phyloP scores from a whole-genome alignment of 495 filamentous ascomycete genomes.

The Extremus antarcticus region DNA sequence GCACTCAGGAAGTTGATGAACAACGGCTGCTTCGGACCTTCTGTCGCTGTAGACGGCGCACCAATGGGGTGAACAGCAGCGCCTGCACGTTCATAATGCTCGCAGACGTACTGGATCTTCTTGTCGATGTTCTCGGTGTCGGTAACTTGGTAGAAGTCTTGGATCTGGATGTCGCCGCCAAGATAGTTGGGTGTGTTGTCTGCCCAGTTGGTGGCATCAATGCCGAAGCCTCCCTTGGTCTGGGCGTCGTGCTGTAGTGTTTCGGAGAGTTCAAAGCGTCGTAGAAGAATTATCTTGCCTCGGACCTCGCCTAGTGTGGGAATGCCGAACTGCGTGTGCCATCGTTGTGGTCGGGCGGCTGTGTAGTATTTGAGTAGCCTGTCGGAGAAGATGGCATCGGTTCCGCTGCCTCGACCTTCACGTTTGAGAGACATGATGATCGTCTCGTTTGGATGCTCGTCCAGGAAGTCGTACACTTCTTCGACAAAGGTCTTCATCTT shows the following conservation, averaged over 20 bases:
- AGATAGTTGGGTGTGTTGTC: constrained; percentile 75
- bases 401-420: constrained; percentile 70
- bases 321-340: constrained; percentile 72
- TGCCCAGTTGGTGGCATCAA: constrained; percentile 75
- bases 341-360: constrained; percentile 51
- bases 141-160: constrained; percentile 90
- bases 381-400: constrained; percentile 65
- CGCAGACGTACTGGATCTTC: constrained; percentile 64
- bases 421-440: constrained; percentile 84
- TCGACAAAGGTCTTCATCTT: constrained; percentile 75
- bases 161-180: constrained; percentile 69
- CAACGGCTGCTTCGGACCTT: constrained; percentile 43
- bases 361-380: constrained; percentile 62
- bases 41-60: constrained; percentile 54
- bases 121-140: constrained; percentile 62
- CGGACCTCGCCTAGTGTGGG: constrained; percentile 72
- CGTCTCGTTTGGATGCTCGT: constrained; percentile 65
- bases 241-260: constrained; percentile 36
- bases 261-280: constrained; percentile 63
- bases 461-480: constrained; percentile 62
- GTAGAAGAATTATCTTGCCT: constrained; percentile 74
- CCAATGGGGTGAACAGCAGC: constrained; percentile 49
- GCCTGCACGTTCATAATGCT: constrained; percentile 65
- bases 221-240: constrained; percentile 59
- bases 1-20: constrained; percentile 86